Evolutionary conservation across 805 yeast species (phyloP), one percentile per base, ranked within the genome.

Genomic region (Saccharomycopsis javanensis): DNA sequence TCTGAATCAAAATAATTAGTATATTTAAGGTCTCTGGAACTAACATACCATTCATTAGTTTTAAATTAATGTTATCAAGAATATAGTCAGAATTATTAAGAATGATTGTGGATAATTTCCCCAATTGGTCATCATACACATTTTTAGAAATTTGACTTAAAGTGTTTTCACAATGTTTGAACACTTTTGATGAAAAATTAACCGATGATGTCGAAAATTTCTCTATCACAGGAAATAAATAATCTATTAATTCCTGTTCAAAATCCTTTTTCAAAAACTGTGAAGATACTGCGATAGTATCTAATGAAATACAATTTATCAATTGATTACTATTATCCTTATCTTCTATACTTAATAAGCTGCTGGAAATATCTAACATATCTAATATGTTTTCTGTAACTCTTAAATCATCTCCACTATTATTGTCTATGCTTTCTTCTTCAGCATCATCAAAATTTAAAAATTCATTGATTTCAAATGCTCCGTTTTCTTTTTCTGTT

Each of bases 71-170:
- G 0, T 89, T 72, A 66, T 94, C 97, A 15, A 90, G 72, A 18
- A 92, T 69, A 65, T 91, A 91, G 64, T 92, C 97, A 57, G 82
- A 76, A 66, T 90, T 92, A 27, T 80, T 81, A 37, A 76, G 64
- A 1, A 94, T 74, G 15, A 42, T 42, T 8, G 48, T 42, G 13
- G 48, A 42, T 58, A 92, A 66, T 2, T 69, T 68, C 34, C 72
- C 72, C 0, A 85, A 85, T 34, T 72, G 64, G 15, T 69, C 67
- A 55, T 69, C 69, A 59, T 83, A 85, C 11, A 82, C 71, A 4
- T 72, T 67, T 8, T 68, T 62, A 0, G 88, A 79, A 4, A 91
- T 70, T 2, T 79, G 71, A 18, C 71, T 58, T 3, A 81, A 70
- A 0, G 88, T 80, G 1, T 66, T 60, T 61, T 79, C 79, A 37